Evolutionary conservation across 371 early-diverging fungal genomes (phyloP).

Genomic region (Mucor saturninus): DNA sequence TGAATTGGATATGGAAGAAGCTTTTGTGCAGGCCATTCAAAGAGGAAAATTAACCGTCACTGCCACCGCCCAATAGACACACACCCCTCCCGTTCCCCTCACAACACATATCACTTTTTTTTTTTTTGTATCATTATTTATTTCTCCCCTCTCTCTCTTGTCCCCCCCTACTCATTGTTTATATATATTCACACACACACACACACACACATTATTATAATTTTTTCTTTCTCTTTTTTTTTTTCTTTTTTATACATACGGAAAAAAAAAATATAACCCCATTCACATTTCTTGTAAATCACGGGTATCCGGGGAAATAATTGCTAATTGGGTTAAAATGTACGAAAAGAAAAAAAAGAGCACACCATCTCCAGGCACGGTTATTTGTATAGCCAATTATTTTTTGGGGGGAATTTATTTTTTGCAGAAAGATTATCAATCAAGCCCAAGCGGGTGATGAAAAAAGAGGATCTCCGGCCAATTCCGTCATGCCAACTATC

Average conservation of each 20-base stretch:
- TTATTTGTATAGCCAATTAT: slow-evolving; percentile 18
- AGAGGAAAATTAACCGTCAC: slow-evolving; percentile 42
- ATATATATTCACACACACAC: not conserved
- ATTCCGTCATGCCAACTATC: slow-evolving; percentile 20
- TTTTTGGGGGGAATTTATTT: not conserved
- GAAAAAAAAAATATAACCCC: not conserved
- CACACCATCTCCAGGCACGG: not conserved
- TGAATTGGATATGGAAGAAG: slow-evolving; percentile 42
- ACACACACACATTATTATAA: not conserved
- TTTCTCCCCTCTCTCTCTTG: not conserved
- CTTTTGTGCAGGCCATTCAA: slow-evolving; percentile 35
- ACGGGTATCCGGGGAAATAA: too few species aligned
- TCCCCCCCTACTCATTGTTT: not conserved
- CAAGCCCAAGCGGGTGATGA: not conserved
- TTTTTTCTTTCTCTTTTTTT: not conserved
- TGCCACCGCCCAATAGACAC: not conserved
- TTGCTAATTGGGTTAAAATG: too few species aligned
- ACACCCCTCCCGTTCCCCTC: not conserved
- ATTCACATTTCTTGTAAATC: too few species aligned
- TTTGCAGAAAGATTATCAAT: slow-evolving; percentile 5
- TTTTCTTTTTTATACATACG: not conserved
- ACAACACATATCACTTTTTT: too few species aligned
- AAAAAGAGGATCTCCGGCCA: slow-evolving; percentile 17
- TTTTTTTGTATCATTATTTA: not conserved
- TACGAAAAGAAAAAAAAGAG: not conserved